A percentile compares a stretch with the other conserved stretches of the same genome.
phyloP scores from a whole-genome alignment of 2,329 filamentous ascomycete genomes.

The Nemania bipapillata region DNA sequence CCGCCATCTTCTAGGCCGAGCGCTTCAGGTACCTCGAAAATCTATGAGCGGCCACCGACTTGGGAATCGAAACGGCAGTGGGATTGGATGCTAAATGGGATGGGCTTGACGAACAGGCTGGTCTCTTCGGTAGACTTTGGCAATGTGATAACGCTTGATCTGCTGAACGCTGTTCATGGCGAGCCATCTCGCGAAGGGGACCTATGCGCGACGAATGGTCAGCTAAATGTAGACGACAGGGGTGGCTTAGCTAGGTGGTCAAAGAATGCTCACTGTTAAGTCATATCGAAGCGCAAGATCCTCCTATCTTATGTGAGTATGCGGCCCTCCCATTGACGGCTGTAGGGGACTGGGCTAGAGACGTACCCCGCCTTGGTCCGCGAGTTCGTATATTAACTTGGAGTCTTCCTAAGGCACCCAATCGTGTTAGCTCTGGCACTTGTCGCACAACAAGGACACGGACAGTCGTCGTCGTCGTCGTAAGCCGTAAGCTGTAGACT shows the following conservation, averaged over 20 bases:
- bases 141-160: conserved; percentile 82
- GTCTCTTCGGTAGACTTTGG: conserved; percentile 82
- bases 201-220: conserved; percentile 15
- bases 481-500: no score
- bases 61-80: neutral
- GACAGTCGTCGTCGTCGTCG: neutral
- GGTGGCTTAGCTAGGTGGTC: neutral
- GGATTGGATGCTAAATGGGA: neutral
- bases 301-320: conserved; percentile 57
- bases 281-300: conserved; percentile 84
- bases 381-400: conserved; percentile 80
- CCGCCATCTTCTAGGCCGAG: neutral
- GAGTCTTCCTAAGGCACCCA: conserved; percentile 47
- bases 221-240: neutral
- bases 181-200: conserved; percentile 81
- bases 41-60: neutral
- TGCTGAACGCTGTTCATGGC: conserved; percentile 77
- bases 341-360: conserved; percentile 66
- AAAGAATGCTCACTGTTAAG: conserved; percentile 64
- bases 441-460: neutral
- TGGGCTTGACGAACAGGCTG: conserved; percentile 64
- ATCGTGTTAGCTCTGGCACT: conserved; percentile 12
- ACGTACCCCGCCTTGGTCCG: conserved; percentile 83
- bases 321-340: neutral
- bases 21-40: neutral